Conservation (phyloP, 1,139 yeast genomes). For the Geotrichum histeridarum region DNA sequence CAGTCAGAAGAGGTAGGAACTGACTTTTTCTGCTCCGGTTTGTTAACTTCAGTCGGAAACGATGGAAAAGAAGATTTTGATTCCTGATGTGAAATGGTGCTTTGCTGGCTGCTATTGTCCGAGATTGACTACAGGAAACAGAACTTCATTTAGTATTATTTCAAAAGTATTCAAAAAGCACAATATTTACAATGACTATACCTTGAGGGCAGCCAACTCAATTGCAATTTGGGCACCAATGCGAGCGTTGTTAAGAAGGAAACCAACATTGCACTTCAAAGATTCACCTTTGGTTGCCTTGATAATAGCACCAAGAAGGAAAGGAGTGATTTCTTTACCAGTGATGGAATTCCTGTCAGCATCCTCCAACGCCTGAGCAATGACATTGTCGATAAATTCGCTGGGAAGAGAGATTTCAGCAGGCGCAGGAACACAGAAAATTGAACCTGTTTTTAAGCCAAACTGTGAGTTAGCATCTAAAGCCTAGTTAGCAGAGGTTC, state of each 20-base stretch:
- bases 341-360: slow-evolving; percentile 51
- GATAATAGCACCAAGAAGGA: slow-evolving; percentile 60
- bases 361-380: slow-evolving; percentile 52
- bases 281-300: slow-evolving; percentile 63
- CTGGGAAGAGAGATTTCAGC: slow-evolving; percentile 54
- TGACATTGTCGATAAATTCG: slow-evolving; percentile 49
- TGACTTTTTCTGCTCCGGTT: not conserved
- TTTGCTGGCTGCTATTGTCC: not conserved
- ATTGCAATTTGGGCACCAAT: slow-evolving; percentile 65
- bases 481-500: slow-evolving; percentile 12
- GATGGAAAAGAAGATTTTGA: not conserved
- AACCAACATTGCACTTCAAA: slow-evolving; percentile 64
- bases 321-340: slow-evolving; percentile 82
- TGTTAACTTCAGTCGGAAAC: not conserved
- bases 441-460: slow-evolving; percentile 58
- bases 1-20: slow-evolving; percentile 18
- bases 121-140: not conserved
- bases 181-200: slow-evolving; percentile 19
- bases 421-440: slow-evolving; percentile 84
- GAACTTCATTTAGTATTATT: slow-evolving; percentile 7
- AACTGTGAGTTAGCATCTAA: slow-evolving; percentile 46
- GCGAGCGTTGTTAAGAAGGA: slow-evolving; percentile 71
- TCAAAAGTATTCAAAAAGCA: not conserved
- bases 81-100: not conserved
- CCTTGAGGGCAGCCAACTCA: slow-evolving; percentile 44